Evolutionary conservation across 805 yeast species (phyloP).

Genomic region (Suhomyces sp.): DNA sequence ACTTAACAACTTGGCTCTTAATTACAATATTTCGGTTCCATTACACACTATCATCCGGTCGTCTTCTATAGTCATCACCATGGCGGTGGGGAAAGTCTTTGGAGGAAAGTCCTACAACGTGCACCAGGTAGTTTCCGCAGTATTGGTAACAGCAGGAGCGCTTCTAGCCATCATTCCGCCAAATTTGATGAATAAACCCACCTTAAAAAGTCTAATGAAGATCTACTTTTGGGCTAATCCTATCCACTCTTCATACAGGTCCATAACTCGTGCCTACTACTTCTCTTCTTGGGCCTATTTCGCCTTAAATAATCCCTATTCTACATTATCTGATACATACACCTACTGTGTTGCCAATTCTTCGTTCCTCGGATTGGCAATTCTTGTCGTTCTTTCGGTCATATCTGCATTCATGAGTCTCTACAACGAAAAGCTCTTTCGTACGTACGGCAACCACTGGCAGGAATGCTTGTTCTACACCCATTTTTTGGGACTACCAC

Average conservation of each 20-base stretch:
- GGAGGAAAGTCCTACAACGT: constrained; percentile 43
- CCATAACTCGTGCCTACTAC: neutral
- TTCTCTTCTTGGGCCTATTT: neutral
- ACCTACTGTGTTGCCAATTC: neutral
- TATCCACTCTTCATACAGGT: neutral
- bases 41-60: constrained; percentile 66
- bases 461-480: constrained; percentile 61
- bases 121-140: constrained; percentile 49
- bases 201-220: neutral
- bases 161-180: constrained; percentile 33
- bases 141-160: constrained; percentile 55
- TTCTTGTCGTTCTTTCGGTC: constrained; percentile 47
- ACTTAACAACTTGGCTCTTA: constrained; percentile 58
- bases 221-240: neutral
- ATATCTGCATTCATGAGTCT: constrained; percentile 58
- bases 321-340: neutral
- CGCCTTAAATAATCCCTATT: neutral
- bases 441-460: constrained; percentile 58
- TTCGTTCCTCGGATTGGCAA: constrained; percentile 30
- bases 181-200: neutral
- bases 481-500: constrained; percentile 54
- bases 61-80: constrained; percentile 58
- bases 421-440: constrained; percentile 50
- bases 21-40: constrained; percentile 58
- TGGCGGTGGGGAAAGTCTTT: constrained; percentile 52